These are phyloP conservation scores for Pascua guehoae DNA, from an alignment of 1,284 basidiomycete species.

Conservation along the genomic window DNA sequence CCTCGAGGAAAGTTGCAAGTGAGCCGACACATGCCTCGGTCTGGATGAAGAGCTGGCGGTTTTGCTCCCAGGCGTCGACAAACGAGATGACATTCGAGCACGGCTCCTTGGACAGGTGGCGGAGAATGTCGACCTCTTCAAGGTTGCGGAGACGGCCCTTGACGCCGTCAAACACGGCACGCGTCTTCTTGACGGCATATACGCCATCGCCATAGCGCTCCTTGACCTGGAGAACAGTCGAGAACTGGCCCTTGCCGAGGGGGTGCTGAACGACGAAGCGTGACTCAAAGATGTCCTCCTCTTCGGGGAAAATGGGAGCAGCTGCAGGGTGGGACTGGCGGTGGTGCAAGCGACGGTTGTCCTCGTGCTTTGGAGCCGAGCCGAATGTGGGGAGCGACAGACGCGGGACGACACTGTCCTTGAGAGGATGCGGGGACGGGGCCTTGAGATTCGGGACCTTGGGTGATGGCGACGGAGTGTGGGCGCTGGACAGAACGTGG, in stretches of 20 bases:
- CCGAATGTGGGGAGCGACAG: conserved; percentile 45
- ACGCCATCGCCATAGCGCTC: conserved; percentile 60
- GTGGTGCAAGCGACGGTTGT: conserved; percentile 37
- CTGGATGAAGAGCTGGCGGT: conserved; percentile 82
- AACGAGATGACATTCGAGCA: conserved; percentile 85
- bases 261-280: conserved; percentile 72
- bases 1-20: conserved; percentile 85
- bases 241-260: conserved; percentile 91
- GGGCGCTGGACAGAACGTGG: conserved; percentile 13
- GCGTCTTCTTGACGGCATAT: conserved; percentile 92
- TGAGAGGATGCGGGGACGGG: conserved; percentile 7
- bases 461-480: conserved; percentile 29
- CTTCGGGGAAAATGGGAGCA: conserved; percentile 22
- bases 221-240: conserved; percentile 85
- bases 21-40: conserved; percentile 95
- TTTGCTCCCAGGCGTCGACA: conserved; percentile 94
- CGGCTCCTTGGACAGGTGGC: conserved; percentile 61
- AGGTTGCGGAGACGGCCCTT: conserved; percentile 83
- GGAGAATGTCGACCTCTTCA: conserved; percentile 92
- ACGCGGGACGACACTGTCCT: conserved; percentile 30
- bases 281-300: conserved; percentile 47
- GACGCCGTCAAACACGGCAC: conserved; percentile 78
- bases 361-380: conserved; percentile 28
- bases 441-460: conserved; percentile 14
- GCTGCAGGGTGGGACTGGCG: conserved; percentile 45